These are phyloP conservation scores for Novymonas esmeraldas DNA, from an alignment of 208 protist species.

Conservation along the genomic window DNA sequence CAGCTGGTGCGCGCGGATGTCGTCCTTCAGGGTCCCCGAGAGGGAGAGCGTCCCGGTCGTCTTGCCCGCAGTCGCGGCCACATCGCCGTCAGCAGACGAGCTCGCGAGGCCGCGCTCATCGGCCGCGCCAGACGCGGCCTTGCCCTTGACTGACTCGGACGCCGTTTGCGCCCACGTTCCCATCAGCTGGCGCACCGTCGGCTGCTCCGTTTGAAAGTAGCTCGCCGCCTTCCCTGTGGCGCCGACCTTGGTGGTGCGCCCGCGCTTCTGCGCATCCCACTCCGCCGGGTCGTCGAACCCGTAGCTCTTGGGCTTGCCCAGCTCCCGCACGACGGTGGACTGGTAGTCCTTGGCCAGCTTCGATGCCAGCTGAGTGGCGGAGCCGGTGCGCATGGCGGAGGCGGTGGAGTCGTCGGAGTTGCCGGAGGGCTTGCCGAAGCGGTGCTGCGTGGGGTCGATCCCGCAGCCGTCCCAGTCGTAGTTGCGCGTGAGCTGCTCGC, in stretches of 20 bases:
- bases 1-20: conserved; percentile 70
- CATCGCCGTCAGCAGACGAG: conserved; percentile 2
- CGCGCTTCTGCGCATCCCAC: conserved; percentile 44
- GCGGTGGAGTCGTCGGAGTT: conserved; percentile 22
- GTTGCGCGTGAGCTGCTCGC: conserved; percentile 55
- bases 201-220: conserved; percentile 42
- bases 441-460: conserved; percentile 74
- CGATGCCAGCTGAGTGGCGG: conserved; percentile 48
- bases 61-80: neutral
- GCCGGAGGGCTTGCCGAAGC: conserved; percentile 54
- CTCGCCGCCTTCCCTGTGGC: conserved; percentile 33
- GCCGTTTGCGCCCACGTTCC: conserved; percentile 51
- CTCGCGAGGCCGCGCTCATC: neutral
- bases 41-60: neutral
- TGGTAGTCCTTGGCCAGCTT: conserved; percentile 73
- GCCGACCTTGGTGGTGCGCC: conserved; percentile 20
- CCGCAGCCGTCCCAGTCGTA: conserved; percentile 80
- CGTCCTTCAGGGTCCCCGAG: conserved; percentile 47
- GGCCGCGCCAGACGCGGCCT: conserved; percentile 1
- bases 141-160: neutral
- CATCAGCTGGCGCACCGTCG: conserved; percentile 54
- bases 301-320: conserved; percentile 60
- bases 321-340: conserved; percentile 40
- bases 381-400: conserved; percentile 1
- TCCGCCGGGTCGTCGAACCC: conserved; percentile 65